A percentile compares a stretch with the other conserved stretches of the same genome.
Conservation (phyloP, 768 basidiomycete species). For the Astraeus odoratus region DNA sequence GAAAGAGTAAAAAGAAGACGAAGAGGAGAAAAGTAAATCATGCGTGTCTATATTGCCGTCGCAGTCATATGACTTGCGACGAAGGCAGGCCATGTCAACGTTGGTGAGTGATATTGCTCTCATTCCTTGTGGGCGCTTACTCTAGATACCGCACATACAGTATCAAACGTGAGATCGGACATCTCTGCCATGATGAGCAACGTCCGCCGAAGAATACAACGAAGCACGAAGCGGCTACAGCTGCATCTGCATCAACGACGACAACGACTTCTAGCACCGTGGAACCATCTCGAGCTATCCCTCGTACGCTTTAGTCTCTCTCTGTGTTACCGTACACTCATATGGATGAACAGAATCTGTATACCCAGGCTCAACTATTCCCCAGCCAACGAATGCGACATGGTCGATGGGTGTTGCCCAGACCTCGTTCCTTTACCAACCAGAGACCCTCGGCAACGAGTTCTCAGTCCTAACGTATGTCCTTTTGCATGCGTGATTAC, state of each 20-base stretch:
- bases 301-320: slow-evolving; percentile 13
- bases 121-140: slow-evolving; percentile 2
- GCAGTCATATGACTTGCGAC: slow-evolving; percentile 91
- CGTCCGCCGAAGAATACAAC: slow-evolving; percentile 41
- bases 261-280: slow-evolving; percentile 18
- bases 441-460: slow-evolving; percentile 73
- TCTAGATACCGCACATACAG: slow-evolving; percentile 32
- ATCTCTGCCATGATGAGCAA: slow-evolving; percentile 87
- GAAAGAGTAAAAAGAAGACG: slow-evolving; percentile 39
- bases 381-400: slow-evolving; percentile 30
- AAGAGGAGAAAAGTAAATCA: slow-evolving; percentile 86
- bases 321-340: not conserved
- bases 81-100: slow-evolving; percentile 87
- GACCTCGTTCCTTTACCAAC: slow-evolving; percentile 57
- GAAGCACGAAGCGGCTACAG: slow-evolving; percentile 40
- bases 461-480: slow-evolving; percentile 75
- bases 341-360: slow-evolving; percentile 13
- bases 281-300: slow-evolving; percentile 29
- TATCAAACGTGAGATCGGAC: slow-evolving; percentile 94
- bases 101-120: slow-evolving; percentile 55
- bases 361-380: slow-evolving; percentile 14
- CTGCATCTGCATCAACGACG: too few species aligned
- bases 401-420: slow-evolving; percentile 51
- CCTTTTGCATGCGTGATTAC: not conserved
- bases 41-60: slow-evolving; percentile 88